phyloP scores from a whole-genome alignment of 1,284 basidiomycete genomes.

The Cryptococcus neoformans region DNA sequence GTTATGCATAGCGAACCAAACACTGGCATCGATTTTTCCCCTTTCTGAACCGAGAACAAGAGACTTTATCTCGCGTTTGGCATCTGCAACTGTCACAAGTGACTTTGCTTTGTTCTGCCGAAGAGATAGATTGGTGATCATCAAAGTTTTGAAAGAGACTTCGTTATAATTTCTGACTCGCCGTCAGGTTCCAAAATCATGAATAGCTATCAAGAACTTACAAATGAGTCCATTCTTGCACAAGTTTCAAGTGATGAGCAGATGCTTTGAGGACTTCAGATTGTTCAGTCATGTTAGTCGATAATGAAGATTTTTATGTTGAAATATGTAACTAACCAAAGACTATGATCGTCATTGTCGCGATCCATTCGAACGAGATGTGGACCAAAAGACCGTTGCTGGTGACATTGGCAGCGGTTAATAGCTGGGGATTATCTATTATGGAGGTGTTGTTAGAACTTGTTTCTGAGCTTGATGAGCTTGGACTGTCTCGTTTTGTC shows the following conservation, averaged over 20 bases:
- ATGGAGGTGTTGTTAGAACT: slow-evolving; percentile 6
- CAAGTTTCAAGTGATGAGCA: slow-evolving; percentile 17
- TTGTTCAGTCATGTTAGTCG: background rate
- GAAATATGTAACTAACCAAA: slow-evolving; percentile 25
- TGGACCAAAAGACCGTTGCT: slow-evolving; percentile 32
- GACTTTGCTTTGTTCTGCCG: background rate
- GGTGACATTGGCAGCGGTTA: slow-evolving; percentile 31
- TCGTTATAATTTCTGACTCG: slow-evolving; percentile 28
- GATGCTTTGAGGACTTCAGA: slow-evolving; percentile 16
- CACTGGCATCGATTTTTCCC: slow-evolving; percentile 5
- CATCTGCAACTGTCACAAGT: slow-evolving; percentile 7
- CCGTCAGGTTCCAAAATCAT: background rate
- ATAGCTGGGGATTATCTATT: slow-evolving; percentile 25
- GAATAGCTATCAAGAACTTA: slow-evolving; percentile 8
- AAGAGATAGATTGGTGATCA: slow-evolving; percentile 29
- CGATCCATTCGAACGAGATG: slow-evolving; percentile 28
- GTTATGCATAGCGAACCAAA: slow-evolving; percentile 15
- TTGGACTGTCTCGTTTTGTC: background rate
- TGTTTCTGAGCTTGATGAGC: background rate
- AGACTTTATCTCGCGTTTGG: slow-evolving; percentile 8
- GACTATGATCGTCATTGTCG: slow-evolving; percentile 23
- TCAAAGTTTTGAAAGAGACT: slow-evolving; percentile 31
- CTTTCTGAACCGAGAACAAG: slow-evolving; percentile 4
- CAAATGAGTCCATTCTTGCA: slow-evolving; percentile 28
- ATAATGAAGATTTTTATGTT: background rate